phyloP scores from a whole-genome alignment of 805 yeast species.

The Starmera pachycereana region DNA sequence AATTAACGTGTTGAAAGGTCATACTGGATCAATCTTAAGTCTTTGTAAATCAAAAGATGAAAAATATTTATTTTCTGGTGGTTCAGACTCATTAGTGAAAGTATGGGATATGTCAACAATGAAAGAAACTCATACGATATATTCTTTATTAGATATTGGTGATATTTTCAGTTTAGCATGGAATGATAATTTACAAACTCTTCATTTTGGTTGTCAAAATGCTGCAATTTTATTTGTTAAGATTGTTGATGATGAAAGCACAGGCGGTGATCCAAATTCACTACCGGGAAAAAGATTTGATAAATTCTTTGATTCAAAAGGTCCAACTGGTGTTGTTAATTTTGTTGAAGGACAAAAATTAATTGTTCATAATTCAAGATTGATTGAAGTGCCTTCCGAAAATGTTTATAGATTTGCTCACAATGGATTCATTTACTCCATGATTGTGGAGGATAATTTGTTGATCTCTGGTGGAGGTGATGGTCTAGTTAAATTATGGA shows the following conservation, averaged over 20 bases:
- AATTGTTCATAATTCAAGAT: constrained; percentile 13
- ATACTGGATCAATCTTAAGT: constrained; percentile 66
- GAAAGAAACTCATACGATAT: constrained; percentile 56
- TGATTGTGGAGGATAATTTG: constrained; percentile 26
- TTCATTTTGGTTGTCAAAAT: constrained; percentile 86
- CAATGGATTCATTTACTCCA: constrained; percentile 78
- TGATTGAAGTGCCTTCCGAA: constrained; percentile 57
- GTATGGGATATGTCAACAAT: constrained; percentile 60
- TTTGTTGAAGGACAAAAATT: neutral
- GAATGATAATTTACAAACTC: constrained; percentile 44
- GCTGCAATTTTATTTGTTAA: constrained; percentile 76
- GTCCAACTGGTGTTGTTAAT: constrained; percentile 57
- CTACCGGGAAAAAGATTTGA: constrained; percentile 64
- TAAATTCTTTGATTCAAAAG: constrained; percentile 81
- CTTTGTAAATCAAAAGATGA: constrained; percentile 45
- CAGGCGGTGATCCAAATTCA: constrained; percentile 21
- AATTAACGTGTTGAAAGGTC: constrained; percentile 45
- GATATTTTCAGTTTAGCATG: constrained; percentile 82
- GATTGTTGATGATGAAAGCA: constrained; percentile 16
- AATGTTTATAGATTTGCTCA: constrained; percentile 79
- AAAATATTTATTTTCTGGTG: constrained; percentile 65
- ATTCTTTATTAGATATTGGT: constrained; percentile 82
- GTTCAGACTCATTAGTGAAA: constrained; percentile 82
- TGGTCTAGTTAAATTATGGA: constrained; percentile 80
- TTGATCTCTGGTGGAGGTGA: constrained; percentile 83